Base-by-base conservation (phyloP, 2,329 filamentous ascomycete genomes). In the Tolypocladium ovalisporum region DNA sequence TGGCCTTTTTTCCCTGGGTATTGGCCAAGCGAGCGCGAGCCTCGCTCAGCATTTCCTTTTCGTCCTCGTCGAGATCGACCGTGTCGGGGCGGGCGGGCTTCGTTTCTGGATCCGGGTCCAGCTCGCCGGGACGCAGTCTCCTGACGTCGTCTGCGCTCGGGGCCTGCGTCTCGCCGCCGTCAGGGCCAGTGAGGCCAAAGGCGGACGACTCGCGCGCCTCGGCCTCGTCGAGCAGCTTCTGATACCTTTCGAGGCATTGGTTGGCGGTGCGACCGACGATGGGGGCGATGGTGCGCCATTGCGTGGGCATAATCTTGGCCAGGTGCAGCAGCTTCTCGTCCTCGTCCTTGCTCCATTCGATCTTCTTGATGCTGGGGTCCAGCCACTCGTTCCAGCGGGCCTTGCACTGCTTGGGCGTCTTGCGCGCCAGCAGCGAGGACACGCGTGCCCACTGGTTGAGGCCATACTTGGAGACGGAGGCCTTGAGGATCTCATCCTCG, bases 21-120 rank as follows among this genome's bases (percentile, higher is more conserved):
- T 99, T 99, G 62, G 94, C 94, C 62, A 99, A 78, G 75, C 94
- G 90, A 57, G 94, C 94, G 69, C 94, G 89, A 64, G 94, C 94
- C 76, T 99, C 94, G 70, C 92, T 97, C 67, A 99, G 75, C 94
- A 99, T 99, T 74, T 99, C 94, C 77, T 99, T 97, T 74, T 99
- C 94, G 69, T 99, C 94, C 71, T 99, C 94, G 70, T 99, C 94
- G 66, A 99, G 85, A 73, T 99, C 94, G 70, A 99, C 94, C 7
- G 94, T 97, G 72, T 99, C 94, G 42, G 94, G 94, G 59, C 92
- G 83, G 39, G 94, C 94, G 57, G 94, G 94, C 72, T 97, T 97
- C 64, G 89, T 94, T 74, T 99, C 94, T 12, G 94, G 91, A 67
- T 97, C 93, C n/a, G 93, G 92, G 66, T 99, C 94, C 60, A 97